Evolutionary conservation across 2,329 filamentous ascomycete genomes (phyloP).

Genomic region (Leptographium galeiforme): DNA sequence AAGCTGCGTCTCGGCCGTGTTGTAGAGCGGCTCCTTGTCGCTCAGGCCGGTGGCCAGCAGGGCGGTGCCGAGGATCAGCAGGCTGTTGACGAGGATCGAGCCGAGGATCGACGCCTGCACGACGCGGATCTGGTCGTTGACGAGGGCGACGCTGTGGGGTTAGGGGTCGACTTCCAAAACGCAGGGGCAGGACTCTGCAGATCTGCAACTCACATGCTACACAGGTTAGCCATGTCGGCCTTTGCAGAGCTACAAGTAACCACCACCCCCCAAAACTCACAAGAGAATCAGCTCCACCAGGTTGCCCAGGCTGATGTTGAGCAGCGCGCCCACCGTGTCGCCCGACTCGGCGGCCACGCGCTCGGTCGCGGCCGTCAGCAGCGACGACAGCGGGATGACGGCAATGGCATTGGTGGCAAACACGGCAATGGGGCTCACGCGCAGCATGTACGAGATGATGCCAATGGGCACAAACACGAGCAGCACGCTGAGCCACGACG

Average conservation of each 20-base stretch:
- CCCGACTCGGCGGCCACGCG: constrained; percentile 40
- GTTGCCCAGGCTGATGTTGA: constrained; percentile 51
- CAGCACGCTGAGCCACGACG: constrained; percentile 66
- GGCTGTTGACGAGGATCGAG: constrained; percentile 85
- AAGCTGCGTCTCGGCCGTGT: constrained; percentile 48
- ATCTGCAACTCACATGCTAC: constrained; percentile 12
- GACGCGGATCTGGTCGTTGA: constrained; percentile 75
- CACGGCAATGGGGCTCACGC: constrained; percentile 44
- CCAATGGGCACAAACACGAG: constrained; percentile 71
- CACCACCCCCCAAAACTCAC: constrained; percentile 23
- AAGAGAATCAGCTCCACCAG: constrained; percentile 70
- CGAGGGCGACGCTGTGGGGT: constrained; percentile 48
- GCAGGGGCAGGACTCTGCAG: constrained; percentile 14
- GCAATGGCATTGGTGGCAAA: constrained; percentile 65
- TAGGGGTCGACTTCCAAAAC: too few species aligned
- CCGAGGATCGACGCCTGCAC: constrained; percentile 98
- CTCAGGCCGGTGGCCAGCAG: constrained; percentile 61
- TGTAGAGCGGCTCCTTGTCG: constrained; percentile 58
- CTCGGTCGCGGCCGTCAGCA: constrained; percentile 62
- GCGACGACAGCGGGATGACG: constrained; percentile 59
- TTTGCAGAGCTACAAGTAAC: too few species aligned
- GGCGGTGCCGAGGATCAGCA: constrained; percentile 74
- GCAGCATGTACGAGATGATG: constrained; percentile 44
- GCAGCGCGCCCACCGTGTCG: constrained; percentile 8
- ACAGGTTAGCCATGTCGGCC: too few species aligned